These are phyloP conservation scores for Lotmaria passim DNA, from an alignment of 208 protist species.

Conservation along the genomic window DNA sequence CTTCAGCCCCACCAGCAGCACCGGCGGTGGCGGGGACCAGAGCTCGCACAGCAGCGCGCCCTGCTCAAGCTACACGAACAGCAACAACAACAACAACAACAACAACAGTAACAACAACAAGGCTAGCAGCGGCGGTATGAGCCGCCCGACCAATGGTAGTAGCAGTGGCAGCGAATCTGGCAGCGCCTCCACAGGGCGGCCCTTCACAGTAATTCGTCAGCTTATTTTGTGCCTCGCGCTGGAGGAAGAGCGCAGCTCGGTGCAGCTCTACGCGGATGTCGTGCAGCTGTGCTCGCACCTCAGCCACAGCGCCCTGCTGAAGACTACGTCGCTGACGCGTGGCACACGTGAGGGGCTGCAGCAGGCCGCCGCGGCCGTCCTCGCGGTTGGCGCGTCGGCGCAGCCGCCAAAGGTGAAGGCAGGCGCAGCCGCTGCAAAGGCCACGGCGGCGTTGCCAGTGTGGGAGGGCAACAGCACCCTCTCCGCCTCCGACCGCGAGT, in stretches of 20 bases:
- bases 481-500: conserved; percentile 25
- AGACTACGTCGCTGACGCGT: conserved; percentile 41
- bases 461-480: conserved; percentile 10
- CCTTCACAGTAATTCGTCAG: conserved; percentile 38
- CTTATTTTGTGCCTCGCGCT: conserved; percentile 57
- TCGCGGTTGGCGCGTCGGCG: conserved; percentile 11
- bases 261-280: conserved; percentile 55
- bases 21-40: not conserved
- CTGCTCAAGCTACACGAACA: conserved; percentile 3
- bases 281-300: conserved; percentile 42
- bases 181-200: conserved; percentile 23
- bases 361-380: conserved; percentile 36
- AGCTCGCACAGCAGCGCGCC: conserved; percentile 5
- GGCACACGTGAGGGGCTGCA: conserved; percentile 58
- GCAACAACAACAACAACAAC: not conserved
- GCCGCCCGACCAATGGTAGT: not conserved
- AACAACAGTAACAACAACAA: not conserved
- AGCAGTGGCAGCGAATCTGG: not conserved
- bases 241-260: conserved; percentile 51
- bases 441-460: not conserved
- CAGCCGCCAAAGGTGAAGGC: not conserved
- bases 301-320: conserved; percentile 40
- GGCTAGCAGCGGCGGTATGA: not conserved
- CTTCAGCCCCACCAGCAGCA: not conserved
- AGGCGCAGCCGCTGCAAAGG: not conserved